Evolutionary conservation across 2,329 filamentous ascomycete species (phyloP).

Genomic region (Ascochyta rabiei): DNA sequence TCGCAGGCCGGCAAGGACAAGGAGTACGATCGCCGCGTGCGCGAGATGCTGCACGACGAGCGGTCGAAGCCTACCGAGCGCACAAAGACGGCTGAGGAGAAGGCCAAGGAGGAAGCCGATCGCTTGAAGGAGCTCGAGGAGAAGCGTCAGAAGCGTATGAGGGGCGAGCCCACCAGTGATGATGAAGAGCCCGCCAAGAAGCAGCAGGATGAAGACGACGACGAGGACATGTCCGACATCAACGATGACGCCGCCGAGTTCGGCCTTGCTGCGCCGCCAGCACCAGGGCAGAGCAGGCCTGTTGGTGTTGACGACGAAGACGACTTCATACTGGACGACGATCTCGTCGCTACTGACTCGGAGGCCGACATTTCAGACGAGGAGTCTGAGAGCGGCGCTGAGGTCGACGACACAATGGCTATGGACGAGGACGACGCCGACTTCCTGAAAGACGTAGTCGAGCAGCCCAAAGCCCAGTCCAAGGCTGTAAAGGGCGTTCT

Average conservation of each 20-base stretch:
- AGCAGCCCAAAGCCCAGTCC: slow-evolving; percentile 32
- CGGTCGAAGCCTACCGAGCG: slow-evolving; percentile 84
- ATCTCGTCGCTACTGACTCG: slow-evolving; percentile 82
- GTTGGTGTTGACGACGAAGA: slow-evolving; percentile 81
- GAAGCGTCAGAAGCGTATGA: slow-evolving; percentile 84
- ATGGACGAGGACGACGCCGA: slow-evolving; percentile 57
- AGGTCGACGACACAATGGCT: slow-evolving; percentile 45
- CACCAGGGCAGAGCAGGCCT: slow-evolving; percentile 50
- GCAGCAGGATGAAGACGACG: slow-evolving; percentile 39
- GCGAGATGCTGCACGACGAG: slow-evolving; percentile 81
- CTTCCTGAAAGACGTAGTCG: slow-evolving; percentile 54
- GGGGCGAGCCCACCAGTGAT: slow-evolving; percentile 76
- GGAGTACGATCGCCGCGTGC: slow-evolving; percentile 84
- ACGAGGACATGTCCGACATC: slow-evolving; percentile 40
- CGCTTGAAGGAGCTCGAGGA: slow-evolving; percentile 81
- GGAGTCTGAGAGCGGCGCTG: slow-evolving; percentile 39
- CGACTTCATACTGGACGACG: slow-evolving; percentile 88
- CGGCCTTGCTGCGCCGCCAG: slow-evolving; percentile 63
- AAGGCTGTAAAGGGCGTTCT: slow-evolving; percentile 52
- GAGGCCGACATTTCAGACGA: slow-evolving; percentile 49
- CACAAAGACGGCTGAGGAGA: slow-evolving; percentile 68
- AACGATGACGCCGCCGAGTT: slow-evolving; percentile 66
- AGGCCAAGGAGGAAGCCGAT: slow-evolving; percentile 72
- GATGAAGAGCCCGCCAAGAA: slow-evolving; percentile 65
- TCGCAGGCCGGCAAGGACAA: slow-evolving; percentile 75